Base-by-base conservation (phyloP, 2,329 filamentous ascomycete species). In the Pyricularia sp. region DNA sequence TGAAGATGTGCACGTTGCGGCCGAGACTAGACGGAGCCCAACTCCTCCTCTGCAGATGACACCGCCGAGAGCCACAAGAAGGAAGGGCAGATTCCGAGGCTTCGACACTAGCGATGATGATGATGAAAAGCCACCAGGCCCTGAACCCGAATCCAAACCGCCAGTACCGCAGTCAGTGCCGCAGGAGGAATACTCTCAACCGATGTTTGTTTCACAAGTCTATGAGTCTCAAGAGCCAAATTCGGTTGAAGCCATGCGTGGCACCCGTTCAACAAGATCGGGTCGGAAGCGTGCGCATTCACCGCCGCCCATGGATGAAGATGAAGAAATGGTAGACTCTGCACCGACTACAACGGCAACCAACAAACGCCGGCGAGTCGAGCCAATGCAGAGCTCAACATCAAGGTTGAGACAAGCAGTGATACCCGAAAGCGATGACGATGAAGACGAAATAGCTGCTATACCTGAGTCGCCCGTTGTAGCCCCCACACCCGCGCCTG, bases 281-380 rank as follows among this genome's bases (percentile, higher is more conserved):
- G 58, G 58, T 23, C 80, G 81, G 33, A 88, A 88, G 73, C 78
- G 86, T 28, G 76, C 75, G 2, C 80, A 81, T 3, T 79, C 81
- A 1, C 78, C 80, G 4, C 71, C 81, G 0, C 77, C 76, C 0
- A 78, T 76, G 11, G 72, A 83, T 14, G 75, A 77, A 67, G 79
- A 86, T 68, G 86, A 90, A 64, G 78, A 91, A 10, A 86, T 94
- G 77, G 88, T 93, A 17, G 83, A 85, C 26, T 85, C 97, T 69
- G 88, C n/a, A 12, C 23, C 94, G 1, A 92, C 93, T 0, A 92
- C 90, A 0, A 89, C 92, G 3, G 88, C 90, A 31, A 88, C 88
- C 5, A 86, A 93, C 75, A 98, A 97, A 77, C 88, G 89, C n/a
- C 89, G 91, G 26, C 88, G 90, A 30, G 82, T 92, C 25, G 89